A percentile compares a stretch with the other conserved stretches of the same genome.
phyloP scores from a whole-genome alignment of 805 yeast genomes.

The Wickerhamomyces rabaulensis region DNA sequence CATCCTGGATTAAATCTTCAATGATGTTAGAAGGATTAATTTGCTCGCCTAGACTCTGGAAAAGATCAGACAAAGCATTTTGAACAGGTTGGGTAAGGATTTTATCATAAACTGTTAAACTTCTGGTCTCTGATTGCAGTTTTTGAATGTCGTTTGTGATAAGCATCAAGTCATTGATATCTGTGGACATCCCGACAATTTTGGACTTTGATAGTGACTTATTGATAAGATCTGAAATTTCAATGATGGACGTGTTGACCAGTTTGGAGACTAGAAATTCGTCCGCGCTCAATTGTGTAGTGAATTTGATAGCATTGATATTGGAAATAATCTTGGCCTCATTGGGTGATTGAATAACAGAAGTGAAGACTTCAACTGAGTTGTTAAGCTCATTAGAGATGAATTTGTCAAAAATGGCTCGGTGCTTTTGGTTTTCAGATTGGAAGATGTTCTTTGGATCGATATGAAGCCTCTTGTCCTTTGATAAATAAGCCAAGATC shows the following conservation, averaged over 20 bases:
- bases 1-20: slow-evolving; percentile 18
- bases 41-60: slow-evolving; percentile 19
- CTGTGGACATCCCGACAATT: slow-evolving; percentile 1
- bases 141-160: slow-evolving; percentile 14
- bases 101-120: slow-evolving; percentile 18
- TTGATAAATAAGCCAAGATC: slow-evolving; percentile 24
- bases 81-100: slow-evolving; percentile 21
- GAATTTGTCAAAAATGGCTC: slow-evolving; percentile 8
- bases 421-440: slow-evolving; percentile 9
- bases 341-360: slow-evolving; percentile 22
- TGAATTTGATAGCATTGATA: slow-evolving; percentile 17
- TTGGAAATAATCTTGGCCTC: slow-evolving; percentile 17
- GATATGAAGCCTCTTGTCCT: slow-evolving; percentile 11
- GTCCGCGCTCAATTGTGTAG: slow-evolving; percentile 6
- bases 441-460: slow-evolving; percentile 4
- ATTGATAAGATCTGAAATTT: slow-evolving; percentile 15
- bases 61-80: slow-evolving; percentile 9
- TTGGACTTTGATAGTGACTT: slow-evolving; percentile 12
- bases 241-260: slow-evolving; percentile 12
- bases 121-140: background rate
- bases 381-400: slow-evolving; percentile 13
- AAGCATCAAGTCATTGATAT: slow-evolving; percentile 15
- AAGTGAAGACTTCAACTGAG: slow-evolving; percentile 13
- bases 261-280: slow-evolving; percentile 13
- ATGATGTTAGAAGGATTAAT: slow-evolving; percentile 14